Base-by-base conservation (phyloP, 1,139 yeast genomes). In the Yamadazyma blattariae region DNA sequence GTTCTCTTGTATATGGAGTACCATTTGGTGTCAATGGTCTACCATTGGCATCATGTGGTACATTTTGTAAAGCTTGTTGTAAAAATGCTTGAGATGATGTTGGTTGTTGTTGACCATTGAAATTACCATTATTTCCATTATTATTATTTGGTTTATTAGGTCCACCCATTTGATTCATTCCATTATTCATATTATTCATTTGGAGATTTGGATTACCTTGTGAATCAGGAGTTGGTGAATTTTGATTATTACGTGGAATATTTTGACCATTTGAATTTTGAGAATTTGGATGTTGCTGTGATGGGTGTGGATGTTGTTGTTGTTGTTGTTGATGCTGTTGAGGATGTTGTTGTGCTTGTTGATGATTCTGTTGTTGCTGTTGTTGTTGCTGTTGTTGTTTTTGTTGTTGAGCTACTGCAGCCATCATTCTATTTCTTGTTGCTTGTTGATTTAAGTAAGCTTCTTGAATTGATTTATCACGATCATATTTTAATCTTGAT, bases 391-490 rank as follows among this genome's bases (percentile, higher is more conserved):
- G 44, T 16, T 25, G 34, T 20, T 31, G 34, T 29, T 42, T 45
- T 25, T 43, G 46, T 27, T 44, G 53, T 32, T 44, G 50, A 22
- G 46, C 47, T 10, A 48, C 44, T 13, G 52, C 44, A 24, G 51
- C 44, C 47, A 47, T 42, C 50, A 45, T 40, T 39, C 47, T 40
- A 38, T 39, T 45, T 39, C 48, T 38, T 26, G 44, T 44, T 27
- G 51, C 46, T 38, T 63, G 77, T 51, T 77, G 80, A 43, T 77
- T 77, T 42, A 74, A 57, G 51, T 77, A 81, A 1, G 85, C 84
- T 45, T 82, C 90, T 44, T 84, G 88, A 14, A 86, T 74, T 0
- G 94, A 81, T 56, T 82, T 83, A 51, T 90, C 97, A 41, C 96
- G 70, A 46, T 90, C 96, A 47, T 69, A 79, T 57, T 89, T 90